These are phyloP conservation scores for Eustoma russellianum DNA, from an alignment of 257 asterid genomes.

Conservation along the genomic window DNA sequence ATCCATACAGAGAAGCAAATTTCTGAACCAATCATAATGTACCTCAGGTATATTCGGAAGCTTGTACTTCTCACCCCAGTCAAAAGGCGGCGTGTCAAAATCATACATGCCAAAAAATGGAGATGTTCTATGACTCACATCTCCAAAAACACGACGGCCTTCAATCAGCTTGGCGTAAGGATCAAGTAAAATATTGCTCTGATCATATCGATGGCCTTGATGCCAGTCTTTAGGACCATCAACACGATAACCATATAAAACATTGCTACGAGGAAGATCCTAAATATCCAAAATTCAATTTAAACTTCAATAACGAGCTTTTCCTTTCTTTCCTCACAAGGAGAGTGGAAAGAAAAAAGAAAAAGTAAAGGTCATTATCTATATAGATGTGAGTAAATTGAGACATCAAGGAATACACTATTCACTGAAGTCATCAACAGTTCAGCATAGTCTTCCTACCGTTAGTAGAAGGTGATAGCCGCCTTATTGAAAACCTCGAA, in stretches of 20 bases:
- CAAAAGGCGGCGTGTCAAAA: conserved; percentile 64
- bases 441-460: too few species aligned
- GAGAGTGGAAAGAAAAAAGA: background rate
- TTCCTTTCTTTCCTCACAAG: too few species aligned
- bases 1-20: background rate
- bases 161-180: conserved; percentile 92
- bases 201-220: conserved; percentile 88
- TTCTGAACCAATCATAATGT: conserved; percentile 22
- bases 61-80: conserved; percentile 86
- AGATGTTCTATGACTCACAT: conserved; percentile 51
- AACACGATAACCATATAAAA: conserved; percentile 68
- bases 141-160: conserved; percentile 84
- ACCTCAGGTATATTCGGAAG: conserved; percentile 91
- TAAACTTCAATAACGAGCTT: background rate
- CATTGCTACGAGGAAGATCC: conserved; percentile 70
- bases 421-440: too few species aligned
- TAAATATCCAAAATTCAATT: conserved; percentile 16
- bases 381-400: too few species aligned
- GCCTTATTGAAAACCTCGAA: too few species aligned
- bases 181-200: conserved; percentile 51
- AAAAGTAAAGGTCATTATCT: too few species aligned
- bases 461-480: too few species aligned
- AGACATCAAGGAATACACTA: too few species aligned
- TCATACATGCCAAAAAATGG: conserved; percentile 70
- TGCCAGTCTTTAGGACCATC: conserved; percentile 84